These are phyloP conservation scores for Porphyrellus cyaneotinctus DNA, from an alignment of 768 basidiomycete species.

Conservation along the genomic window DNA sequence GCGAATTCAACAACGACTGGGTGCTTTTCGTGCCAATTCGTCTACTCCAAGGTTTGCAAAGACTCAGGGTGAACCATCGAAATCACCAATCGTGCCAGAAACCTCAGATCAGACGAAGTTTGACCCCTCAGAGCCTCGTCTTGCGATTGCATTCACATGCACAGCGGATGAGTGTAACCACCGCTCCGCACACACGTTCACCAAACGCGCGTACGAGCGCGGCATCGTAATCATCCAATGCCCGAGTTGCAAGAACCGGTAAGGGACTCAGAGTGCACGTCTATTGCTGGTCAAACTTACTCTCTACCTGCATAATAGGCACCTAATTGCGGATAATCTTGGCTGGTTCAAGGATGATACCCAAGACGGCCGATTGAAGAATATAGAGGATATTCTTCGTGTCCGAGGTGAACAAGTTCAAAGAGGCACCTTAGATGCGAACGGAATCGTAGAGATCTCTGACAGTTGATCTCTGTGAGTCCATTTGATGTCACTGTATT, in stretches of 20 bases:
- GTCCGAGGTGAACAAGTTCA: slow-evolving; percentile 75
- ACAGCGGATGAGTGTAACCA: slow-evolving; percentile 68
- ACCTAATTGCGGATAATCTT: slow-evolving; percentile 85
- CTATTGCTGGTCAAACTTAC: neutral
- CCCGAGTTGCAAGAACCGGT: slow-evolving; percentile 87
- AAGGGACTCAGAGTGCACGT: slow-evolving; percentile 27
- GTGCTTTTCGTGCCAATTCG: slow-evolving; percentile 20
- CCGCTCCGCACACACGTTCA: slow-evolving; percentile 86
- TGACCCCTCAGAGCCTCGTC: slow-evolving; percentile 50
- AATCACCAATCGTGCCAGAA: neutral
- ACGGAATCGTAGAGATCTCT: slow-evolving; percentile 54
- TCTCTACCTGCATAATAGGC: slow-evolving; percentile 37
- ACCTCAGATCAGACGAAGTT: slow-evolving; percentile 23
- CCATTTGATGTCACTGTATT: neutral
- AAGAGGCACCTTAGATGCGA: slow-evolving; percentile 43
- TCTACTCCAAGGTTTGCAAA: slow-evolving; percentile 8
- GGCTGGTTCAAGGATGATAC: slow-evolving; percentile 90
- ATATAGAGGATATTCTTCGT: slow-evolving; percentile 77
- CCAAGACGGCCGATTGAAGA: slow-evolving; percentile 64
- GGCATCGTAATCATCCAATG: slow-evolving; percentile 92
- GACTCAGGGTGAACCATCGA: neutral
- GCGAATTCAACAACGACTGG: slow-evolving; percentile 37
- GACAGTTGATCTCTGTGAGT: slow-evolving; percentile 23
- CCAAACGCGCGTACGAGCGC: slow-evolving; percentile 75
- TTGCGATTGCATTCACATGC: slow-evolving; percentile 84